phyloP scores from a whole-genome alignment of 345 rosid species.

The Anacardium occidentale region DNA sequence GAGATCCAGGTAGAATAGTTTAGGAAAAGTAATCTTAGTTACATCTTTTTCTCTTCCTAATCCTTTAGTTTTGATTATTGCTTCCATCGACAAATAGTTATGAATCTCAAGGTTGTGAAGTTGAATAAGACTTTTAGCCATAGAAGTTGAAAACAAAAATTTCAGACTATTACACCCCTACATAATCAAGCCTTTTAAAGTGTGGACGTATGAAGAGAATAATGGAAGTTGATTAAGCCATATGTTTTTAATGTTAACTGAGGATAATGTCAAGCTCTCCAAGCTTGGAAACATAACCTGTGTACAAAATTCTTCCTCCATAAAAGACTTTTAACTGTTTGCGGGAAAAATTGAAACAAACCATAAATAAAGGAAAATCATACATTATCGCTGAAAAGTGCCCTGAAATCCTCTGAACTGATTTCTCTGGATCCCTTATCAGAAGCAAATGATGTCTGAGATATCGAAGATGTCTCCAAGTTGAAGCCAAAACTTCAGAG shows the following conservation, averaged over 20 bases:
- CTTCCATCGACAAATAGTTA: not conserved
- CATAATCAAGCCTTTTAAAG: not conserved
- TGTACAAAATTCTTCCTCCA: no score
- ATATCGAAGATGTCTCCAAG: not conserved
- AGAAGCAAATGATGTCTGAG: not conserved
- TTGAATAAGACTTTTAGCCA: slow-evolving; percentile 2
- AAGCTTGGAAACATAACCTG: slow-evolving; percentile 6
- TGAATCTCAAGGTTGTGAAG: not conserved
- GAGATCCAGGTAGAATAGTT: not conserved
- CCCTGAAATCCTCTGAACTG: not conserved
- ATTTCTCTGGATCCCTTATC: not conserved
- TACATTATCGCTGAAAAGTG: not conserved
- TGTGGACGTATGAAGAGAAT: not conserved
- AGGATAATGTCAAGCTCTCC: not conserved
- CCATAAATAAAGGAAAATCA: not conserved
- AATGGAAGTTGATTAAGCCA: not conserved
- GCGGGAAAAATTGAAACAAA: not conserved
- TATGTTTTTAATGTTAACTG: not conserved
- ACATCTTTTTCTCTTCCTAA: not conserved
- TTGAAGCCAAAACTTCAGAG: not conserved
- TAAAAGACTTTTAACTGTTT: no score
- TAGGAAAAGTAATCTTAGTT: slow-evolving; percentile 4
- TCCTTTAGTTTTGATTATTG: not conserved
- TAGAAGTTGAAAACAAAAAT: not conserved
- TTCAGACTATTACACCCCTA: not conserved